Evolutionary conservation across 2,329 filamentous ascomycete genomes (phyloP).

Genomic region (Blastomyces percursus): DNA sequence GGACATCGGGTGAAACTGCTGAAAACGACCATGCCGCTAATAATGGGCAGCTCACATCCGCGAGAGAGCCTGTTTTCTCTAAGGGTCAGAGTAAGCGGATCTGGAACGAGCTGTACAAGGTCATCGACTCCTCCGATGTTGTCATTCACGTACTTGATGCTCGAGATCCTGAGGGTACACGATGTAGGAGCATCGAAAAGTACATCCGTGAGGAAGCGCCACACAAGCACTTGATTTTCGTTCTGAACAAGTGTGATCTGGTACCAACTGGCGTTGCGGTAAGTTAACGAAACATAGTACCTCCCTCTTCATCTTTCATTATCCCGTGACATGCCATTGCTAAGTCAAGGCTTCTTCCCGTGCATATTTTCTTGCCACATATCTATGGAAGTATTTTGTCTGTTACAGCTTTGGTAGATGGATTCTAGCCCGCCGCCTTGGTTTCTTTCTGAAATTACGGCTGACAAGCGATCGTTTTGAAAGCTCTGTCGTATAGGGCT

Average conservation of each 20-base stretch:
- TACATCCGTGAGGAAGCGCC: slow-evolving; percentile 87
- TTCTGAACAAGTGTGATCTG: slow-evolving; percentile 85
- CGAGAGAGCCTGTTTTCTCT: slow-evolving; percentile 77
- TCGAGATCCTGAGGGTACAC: slow-evolving; percentile 76
- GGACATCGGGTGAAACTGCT: slow-evolving; percentile 48
- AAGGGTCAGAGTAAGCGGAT: slow-evolving; percentile 95
- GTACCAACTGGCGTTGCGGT: slow-evolving; percentile 89
- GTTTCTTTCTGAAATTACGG: slow-evolving; percentile 51
- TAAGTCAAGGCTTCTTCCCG: slow-evolving; percentile 77
- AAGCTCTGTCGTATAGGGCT: slow-evolving; percentile 60
- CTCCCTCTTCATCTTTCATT: slow-evolving; percentile 15
- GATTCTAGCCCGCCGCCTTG: slow-evolving; percentile 59
- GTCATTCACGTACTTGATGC: slow-evolving; percentile 92
- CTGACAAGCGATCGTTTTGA: slow-evolving; percentile 84
- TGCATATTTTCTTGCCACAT: slow-evolving; percentile 8
- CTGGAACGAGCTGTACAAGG: slow-evolving; percentile 94
- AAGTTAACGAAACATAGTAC: slow-evolving; percentile 44
- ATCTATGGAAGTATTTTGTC: slow-evolving; percentile 61
- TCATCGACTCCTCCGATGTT: slow-evolving; percentile 91
- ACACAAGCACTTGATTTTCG: slow-evolving; percentile 88
- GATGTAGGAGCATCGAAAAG: slow-evolving; percentile 83
- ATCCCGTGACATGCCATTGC: slow-evolving; percentile 42
- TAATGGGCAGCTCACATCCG: slow-evolving; percentile 45
- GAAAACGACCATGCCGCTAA: slow-evolving; percentile 41
- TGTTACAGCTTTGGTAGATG: slow-evolving; percentile 99